A percentile compares a stretch with the other conserved stretches of the same genome.
These are phyloP conservation scores for Phytopythium litorale DNA, from an alignment of 352 stramenopile species.

Conservation along the genomic window DNA sequence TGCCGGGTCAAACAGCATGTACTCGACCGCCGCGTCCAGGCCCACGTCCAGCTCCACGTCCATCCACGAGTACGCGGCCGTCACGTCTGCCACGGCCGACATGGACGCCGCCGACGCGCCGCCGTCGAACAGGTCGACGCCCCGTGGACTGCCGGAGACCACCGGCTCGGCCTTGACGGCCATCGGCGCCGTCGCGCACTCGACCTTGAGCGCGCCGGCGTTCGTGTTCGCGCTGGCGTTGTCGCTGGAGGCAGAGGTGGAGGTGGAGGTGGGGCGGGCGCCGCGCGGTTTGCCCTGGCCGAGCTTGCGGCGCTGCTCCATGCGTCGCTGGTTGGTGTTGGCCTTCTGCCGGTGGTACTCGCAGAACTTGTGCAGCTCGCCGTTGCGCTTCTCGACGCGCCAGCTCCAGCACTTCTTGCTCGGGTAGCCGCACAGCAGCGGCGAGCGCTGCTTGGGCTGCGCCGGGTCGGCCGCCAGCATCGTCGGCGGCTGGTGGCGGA, in stretches of 20 bases:
- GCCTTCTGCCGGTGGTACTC: constrained; percentile 83
- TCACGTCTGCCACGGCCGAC: constrained; percentile 17
- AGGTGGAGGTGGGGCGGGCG: not conserved
- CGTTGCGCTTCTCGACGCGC: constrained; percentile 78
- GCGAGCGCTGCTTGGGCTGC: constrained; percentile 40
- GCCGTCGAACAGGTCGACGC: constrained; percentile 45
- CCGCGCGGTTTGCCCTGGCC: constrained; percentile 21
- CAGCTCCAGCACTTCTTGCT: constrained; percentile 85
- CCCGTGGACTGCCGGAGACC: constrained; percentile 31
- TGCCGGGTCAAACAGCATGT: constrained; percentile 70
- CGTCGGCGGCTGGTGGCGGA: not conserved
- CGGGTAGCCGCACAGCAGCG: constrained; percentile 62
- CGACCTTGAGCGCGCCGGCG: constrained; percentile 25
- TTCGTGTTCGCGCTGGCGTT: constrained; percentile 9
- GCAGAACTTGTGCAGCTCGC: constrained; percentile 83
- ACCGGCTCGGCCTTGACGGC: constrained; percentile 14
- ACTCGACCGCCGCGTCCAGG: constrained; percentile 66
- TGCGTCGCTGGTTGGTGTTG: constrained; percentile 81
- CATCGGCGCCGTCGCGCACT: constrained; percentile 4
- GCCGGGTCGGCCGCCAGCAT: constrained; percentile 3
- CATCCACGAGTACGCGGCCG: constrained; percentile 54
- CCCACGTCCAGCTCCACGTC: constrained; percentile 70
- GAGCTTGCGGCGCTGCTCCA: constrained; percentile 79
- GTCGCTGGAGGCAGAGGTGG: not conserved
- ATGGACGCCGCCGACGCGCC: constrained; percentile 18